Evolutionary conservation across 129 eudicot genomes (phyloP).

Genomic region (Helianthus annuus): DNA sequence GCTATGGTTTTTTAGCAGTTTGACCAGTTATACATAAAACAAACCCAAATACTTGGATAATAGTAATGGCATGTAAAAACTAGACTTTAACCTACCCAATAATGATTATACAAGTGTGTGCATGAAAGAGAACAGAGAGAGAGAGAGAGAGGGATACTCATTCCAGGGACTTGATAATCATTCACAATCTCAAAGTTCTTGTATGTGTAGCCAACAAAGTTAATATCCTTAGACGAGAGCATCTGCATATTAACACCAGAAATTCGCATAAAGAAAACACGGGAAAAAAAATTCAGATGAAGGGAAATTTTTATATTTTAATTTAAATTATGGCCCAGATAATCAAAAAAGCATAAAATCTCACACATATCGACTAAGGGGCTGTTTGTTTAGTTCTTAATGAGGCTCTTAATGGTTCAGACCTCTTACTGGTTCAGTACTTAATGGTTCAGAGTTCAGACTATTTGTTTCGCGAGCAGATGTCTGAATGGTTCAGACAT

Average conservation of each 20-base stretch:
- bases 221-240: slow-evolving; percentile 83
- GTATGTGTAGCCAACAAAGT: slow-evolving; percentile 87
- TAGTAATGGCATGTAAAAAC: slow-evolving; percentile 6
- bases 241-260: slow-evolving; percentile 47
- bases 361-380: background rate
- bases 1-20: slow-evolving; percentile 1
- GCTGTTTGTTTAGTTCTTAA: too few relatives aligned
- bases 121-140: slow-evolving; percentile 24
- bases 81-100: background rate
- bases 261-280: slow-evolving; percentile 18
- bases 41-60: background rate
- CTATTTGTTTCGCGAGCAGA: too few relatives aligned
- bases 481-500: too few relatives aligned
- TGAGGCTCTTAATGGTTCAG: too few relatives aligned
- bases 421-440: too few relatives aligned
- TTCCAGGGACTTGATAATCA: slow-evolving; percentile 98
- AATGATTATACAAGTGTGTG: slow-evolving; percentile 5
- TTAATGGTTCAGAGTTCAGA: too few relatives aligned
- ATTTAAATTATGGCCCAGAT: background rate
- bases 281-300: background rate
- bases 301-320: background rate
- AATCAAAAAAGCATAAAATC: background rate
- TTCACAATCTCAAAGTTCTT: slow-evolving; percentile 93
- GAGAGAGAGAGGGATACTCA: slow-evolving; percentile 57
- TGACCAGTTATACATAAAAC: background rate